Evolutionary conservation across 139 green algal genomes (phyloP).

Genomic region (Chlorella sp.): DNA sequence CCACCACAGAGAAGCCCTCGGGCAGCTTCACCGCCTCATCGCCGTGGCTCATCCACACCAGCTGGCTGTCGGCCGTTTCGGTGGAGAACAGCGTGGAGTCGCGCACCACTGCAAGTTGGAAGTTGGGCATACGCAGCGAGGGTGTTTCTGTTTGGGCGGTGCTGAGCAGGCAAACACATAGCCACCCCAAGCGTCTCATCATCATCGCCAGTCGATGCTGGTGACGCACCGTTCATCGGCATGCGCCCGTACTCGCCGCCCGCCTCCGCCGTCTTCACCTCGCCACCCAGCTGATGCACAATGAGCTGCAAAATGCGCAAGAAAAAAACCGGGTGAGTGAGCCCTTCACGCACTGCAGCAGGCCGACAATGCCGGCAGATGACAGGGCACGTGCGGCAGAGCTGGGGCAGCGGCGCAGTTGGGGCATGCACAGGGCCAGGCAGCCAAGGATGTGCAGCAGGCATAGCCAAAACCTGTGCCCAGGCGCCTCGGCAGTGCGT

Average conservation of each 20-base stretch:
- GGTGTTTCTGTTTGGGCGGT: too few species aligned
- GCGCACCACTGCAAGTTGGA: conserved; percentile 43
- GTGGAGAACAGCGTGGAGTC: conserved; percentile 75
- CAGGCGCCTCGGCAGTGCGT: too few species aligned
- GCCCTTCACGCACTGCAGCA: too few species aligned
- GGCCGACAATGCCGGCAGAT: too few species aligned
- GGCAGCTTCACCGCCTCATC: conserved; percentile 92
- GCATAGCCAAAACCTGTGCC: too few species aligned
- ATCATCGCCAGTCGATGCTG: too few species aligned
- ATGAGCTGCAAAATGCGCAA: conserved; percentile 48
- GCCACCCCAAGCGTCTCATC: too few species aligned
- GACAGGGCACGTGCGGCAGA: too few species aligned
- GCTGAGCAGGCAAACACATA: too few species aligned
- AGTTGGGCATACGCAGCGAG: too few species aligned
- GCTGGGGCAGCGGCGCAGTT: not conserved
- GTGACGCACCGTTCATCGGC: conserved; percentile 66
- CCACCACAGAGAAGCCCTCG: conserved; percentile 85
- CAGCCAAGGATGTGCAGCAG: not conserved
- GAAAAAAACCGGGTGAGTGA: too few species aligned
- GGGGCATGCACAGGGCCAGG: not conserved
- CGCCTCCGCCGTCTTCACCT: conserved; percentile 72
- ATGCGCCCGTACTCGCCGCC: conserved; percentile 98
- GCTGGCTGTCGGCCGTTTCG: conserved; percentile 55
- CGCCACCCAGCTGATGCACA: conserved; percentile 68
- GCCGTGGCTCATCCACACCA: conserved; percentile 99